Conservation (phyloP, 2,329 filamentous ascomycete species). For the Fusarium fracticaudum region DNA sequence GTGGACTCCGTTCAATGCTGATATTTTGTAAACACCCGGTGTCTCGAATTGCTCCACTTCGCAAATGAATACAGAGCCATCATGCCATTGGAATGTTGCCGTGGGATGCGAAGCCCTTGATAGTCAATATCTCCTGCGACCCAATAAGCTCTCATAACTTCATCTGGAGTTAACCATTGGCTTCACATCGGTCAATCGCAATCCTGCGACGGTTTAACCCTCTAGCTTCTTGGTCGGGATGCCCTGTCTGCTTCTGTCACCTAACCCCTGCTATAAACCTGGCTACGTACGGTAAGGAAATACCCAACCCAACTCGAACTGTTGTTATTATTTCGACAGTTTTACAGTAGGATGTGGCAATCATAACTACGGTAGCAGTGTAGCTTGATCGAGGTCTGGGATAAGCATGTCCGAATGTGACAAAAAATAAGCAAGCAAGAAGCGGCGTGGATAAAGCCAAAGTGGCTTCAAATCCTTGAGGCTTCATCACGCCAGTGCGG, state of each 20-base stretch:
- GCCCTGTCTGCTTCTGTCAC: constrained; percentile 17
- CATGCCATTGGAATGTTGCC: neutral
- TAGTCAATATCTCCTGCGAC: constrained; percentile 37
- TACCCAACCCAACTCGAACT: constrained; percentile 11
- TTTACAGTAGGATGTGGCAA: constrained; percentile 4
- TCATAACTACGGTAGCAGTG: constrained; percentile 16
- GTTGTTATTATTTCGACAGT: neutral
- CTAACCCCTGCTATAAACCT: constrained; percentile 11
- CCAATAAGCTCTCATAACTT: constrained; percentile 40
- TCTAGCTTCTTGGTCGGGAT: constrained; percentile 17
- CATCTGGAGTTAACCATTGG: constrained; percentile 40
- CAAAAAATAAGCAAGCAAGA: constrained; percentile 27
- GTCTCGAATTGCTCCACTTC: constrained; percentile 8
- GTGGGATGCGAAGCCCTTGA: constrained; percentile 14
- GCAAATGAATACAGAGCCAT: constrained; percentile 1
- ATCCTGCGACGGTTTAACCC: constrained; percentile 39
- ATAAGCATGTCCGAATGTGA: constrained; percentile 5
- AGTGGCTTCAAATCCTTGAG: constrained; percentile 23
- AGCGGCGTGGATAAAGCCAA: constrained; percentile 11
- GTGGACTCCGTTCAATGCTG: neutral
- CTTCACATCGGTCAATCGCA: constrained; percentile 42
- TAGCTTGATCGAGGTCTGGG: constrained; percentile 11
- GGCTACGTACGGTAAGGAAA: neutral
- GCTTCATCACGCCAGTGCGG: constrained; percentile 26
- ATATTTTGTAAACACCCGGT: neutral